Percentiles rank a stretch among this genome's conserved stretches.
Conservation (phyloP, 345 rosid species). For the Linum trigynum region DNA sequence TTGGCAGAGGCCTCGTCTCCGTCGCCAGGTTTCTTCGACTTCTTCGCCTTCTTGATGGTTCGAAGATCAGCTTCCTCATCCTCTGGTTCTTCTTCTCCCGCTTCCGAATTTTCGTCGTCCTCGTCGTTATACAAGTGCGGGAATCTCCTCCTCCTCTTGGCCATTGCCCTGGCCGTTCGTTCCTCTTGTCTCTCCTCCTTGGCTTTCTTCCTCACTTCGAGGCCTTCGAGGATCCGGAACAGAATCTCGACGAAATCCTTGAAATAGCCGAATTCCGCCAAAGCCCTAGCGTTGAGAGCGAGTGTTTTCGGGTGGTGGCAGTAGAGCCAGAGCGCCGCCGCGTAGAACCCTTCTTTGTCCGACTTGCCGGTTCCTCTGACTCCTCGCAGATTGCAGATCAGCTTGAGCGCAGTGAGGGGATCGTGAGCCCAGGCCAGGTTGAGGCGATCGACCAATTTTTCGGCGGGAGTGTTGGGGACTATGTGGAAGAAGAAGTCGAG, state of each 20-base stretch:
- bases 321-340: no score
- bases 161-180: neutral
- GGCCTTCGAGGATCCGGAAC: slow-evolving; percentile 4
- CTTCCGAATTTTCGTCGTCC: no score
- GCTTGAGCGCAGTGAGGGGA: slow-evolving; percentile 11
- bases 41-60: neutral
- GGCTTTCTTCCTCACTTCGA: neutral
- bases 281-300: neutral
- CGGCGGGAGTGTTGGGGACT: slow-evolving; percentile 7
- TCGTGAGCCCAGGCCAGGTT: slow-evolving; percentile 9
- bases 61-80: neutral
- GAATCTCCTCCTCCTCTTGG: neutral
- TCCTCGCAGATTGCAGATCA: neutral
- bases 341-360: slow-evolving; percentile 4
- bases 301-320: slow-evolving; percentile 14
- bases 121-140: no score
- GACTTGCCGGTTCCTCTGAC: slow-evolving; percentile 22
- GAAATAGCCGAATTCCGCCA: neutral
- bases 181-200: neutral
- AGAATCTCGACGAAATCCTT: slow-evolving; percentile 6
- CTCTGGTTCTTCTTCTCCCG: no score
- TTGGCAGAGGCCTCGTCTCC: no score
- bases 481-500: slow-evolving; percentile 10
- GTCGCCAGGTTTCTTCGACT: neutral
- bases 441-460: slow-evolving; percentile 3